These are phyloP conservation scores for Agarophyton chilense DNA, from an alignment of 23 red algal species.

Conservation along the genomic window DNA sequence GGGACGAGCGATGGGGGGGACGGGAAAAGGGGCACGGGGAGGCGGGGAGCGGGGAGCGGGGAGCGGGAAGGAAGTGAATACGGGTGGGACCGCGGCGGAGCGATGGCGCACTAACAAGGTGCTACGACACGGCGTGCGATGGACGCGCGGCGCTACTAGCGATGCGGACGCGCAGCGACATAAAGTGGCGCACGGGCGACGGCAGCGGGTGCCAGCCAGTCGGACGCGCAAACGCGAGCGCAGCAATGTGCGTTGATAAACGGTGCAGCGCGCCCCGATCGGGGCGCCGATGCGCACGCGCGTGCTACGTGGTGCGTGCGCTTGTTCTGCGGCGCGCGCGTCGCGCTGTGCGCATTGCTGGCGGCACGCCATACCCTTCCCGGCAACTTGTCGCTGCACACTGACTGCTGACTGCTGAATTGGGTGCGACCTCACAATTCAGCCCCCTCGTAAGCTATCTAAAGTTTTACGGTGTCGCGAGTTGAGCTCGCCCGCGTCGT, in stretches of 20 bases:
- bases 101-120: neutral
- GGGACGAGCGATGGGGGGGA: neutral
- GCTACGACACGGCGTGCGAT: neutral
- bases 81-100: neutral
- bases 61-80: neutral
- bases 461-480: no score
- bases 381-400: no score
- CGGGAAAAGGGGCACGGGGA: conserved; percentile 1
- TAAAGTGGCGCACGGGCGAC: neutral
- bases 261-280: neutral
- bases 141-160: neutral
- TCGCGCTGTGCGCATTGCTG: neutral
- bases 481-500: no score
- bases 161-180: neutral
- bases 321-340: neutral
- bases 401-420: no score
- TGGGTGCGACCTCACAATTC: no score
- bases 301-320: neutral
- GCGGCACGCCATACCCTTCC: no score
- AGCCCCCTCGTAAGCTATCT: no score
- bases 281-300: neutral
- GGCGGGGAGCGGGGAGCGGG: neutral
- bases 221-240: neutral
- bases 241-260: neutral
- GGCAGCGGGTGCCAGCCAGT: neutral